A percentile compares a stretch with the other conserved stretches of the same genome.
These are phyloP conservation scores for Urochloa ruziziensis DNA, from an alignment of 176 grass and related monocot genomes.

Conservation along the genomic window DNA sequence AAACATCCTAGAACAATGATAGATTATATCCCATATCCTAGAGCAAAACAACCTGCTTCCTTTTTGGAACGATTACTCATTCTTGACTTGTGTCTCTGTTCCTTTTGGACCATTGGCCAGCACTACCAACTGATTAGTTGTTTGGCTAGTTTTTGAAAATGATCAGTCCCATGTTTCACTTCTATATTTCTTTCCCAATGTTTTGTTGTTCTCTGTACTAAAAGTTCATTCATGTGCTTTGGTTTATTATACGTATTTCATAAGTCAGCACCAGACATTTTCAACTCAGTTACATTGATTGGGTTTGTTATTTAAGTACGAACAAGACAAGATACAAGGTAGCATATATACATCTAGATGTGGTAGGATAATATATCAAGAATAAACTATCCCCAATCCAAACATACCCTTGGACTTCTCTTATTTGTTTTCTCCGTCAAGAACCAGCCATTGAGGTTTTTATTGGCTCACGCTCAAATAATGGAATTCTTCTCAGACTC, in stretches of 20 bases:
- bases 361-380: slow-evolving; percentile 13
- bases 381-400: slow-evolving; percentile 17
- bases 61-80: neutral
- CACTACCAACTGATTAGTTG: neutral
- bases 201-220: neutral
- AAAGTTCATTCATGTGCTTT: neutral
- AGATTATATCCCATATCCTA: neutral
- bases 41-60: neutral
- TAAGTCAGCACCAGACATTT: slow-evolving; percentile 18
- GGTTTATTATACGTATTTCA: neutral
- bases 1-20: neutral
- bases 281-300: slow-evolving; percentile 4
- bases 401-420: neutral
- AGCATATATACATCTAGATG: neutral
- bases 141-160: neutral
- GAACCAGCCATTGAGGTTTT: slow-evolving; percentile 19
- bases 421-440: neutral
- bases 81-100: neutral
- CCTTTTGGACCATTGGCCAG: neutral
- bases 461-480: slow-evolving; percentile 4
- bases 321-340: neutral
- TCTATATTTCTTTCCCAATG: neutral
- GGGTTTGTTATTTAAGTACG: neutral
- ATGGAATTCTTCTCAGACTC: slow-evolving; percentile 44
- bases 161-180: neutral